phyloP scores from a whole-genome alignment of 2,329 filamentous ascomycete species.

The Penicillium olsonii region DNA sequence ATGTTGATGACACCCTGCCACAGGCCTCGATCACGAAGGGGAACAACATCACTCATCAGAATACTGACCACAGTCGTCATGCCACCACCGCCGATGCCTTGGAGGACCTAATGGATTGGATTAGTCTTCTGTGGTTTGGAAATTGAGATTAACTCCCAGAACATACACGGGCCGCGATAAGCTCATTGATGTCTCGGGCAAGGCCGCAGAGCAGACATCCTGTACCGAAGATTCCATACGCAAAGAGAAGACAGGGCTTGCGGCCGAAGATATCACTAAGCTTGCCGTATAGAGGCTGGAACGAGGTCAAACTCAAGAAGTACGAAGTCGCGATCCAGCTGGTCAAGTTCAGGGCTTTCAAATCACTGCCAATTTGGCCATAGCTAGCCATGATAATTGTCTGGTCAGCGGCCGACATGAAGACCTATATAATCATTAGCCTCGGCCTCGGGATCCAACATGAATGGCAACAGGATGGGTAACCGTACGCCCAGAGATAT shows the following conservation, averaged over 20 bases:
- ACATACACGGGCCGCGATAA: slow-evolving; percentile 63
- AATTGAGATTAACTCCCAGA: slow-evolving; percentile 33
- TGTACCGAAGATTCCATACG: slow-evolving; percentile 55
- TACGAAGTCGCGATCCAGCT: slow-evolving; percentile 74
- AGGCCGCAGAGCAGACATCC: slow-evolving; percentile 57
- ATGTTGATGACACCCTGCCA: slow-evolving; percentile 78
- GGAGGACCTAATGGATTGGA: slow-evolving; percentile 47
- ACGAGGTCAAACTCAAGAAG: slow-evolving; percentile 72
- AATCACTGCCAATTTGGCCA: slow-evolving; percentile 72
- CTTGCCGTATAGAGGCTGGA: slow-evolving; percentile 67
- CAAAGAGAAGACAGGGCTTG: slow-evolving; percentile 51
- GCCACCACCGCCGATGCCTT: slow-evolving; percentile 69
- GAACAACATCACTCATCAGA: slow-evolving; percentile 69
- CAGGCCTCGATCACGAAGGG: slow-evolving; percentile 67
- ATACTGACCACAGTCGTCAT: slow-evolving; percentile 72
- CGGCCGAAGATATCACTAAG: slow-evolving; percentile 61
- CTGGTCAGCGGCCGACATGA: slow-evolving; percentile 73
- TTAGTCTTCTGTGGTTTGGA: slow-evolving; percentile 26
- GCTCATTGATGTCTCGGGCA: slow-evolving; percentile 62
- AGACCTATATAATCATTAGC: slow-evolving; percentile 54
- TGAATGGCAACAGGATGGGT: slow-evolving; percentile 10
- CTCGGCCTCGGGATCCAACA: background rate
- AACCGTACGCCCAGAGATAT: slow-evolving; percentile 61
- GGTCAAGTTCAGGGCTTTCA: slow-evolving; percentile 72
- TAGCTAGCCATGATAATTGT: slow-evolving; percentile 78